These are phyloP conservation scores for Anethum foeniculum DNA, from an alignment of 140 eudicot genomes.

Conservation along the genomic window DNA sequence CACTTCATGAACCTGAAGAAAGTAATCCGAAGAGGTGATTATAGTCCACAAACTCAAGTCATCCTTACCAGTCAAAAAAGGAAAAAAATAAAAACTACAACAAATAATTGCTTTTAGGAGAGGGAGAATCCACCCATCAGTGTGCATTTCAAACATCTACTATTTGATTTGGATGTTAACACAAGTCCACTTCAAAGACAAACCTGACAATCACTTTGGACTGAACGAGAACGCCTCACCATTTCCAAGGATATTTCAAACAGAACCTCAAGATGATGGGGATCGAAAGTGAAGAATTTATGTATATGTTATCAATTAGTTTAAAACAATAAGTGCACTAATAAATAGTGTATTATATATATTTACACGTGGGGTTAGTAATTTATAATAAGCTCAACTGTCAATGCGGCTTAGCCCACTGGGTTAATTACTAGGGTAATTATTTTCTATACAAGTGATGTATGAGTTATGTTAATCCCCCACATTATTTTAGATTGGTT, in stretches of 20 bases:
- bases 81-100: neutral
- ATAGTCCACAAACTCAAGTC: neutral
- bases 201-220: neutral
- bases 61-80: neutral
- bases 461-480: no score
- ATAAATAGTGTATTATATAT: no score
- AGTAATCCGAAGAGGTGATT: conserved; percentile 2
- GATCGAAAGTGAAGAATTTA: no score
- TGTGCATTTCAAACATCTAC: neutral
- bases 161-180: neutral
- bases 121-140: neutral
- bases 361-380: no score
- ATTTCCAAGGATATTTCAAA: neutral
- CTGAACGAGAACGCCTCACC: neutral
- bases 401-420: no score
- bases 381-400: no score
- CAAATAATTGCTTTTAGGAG: neutral
- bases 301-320: no score
- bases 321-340: no score
- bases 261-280: neutral
- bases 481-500: no score
- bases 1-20: conserved; percentile 61
- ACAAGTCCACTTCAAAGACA: neutral
- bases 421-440: no score
- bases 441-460: no score